Evolutionary conservation across 1,139 yeast genomes (phyloP).

Genomic region (Sugiyamaella castrensis): DNA sequence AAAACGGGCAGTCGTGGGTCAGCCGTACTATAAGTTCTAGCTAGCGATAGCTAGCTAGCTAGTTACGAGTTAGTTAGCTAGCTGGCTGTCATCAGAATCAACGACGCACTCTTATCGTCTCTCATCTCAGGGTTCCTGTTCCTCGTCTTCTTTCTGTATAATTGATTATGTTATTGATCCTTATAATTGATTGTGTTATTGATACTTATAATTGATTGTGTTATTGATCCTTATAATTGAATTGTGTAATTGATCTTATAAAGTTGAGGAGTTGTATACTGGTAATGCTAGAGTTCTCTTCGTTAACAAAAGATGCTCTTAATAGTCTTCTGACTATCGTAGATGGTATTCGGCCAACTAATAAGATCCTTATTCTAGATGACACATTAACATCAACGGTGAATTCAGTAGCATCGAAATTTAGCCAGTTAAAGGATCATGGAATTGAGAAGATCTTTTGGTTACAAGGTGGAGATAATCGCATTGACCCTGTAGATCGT

Average conservation of each 20-base stretch:
- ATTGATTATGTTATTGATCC: too few species aligned
- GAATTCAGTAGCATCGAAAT: slow-evolving; percentile 55
- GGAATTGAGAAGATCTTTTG: slow-evolving; percentile 62
- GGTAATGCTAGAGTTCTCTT: slow-evolving; percentile 26
- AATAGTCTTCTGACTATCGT: slow-evolving; percentile 32
- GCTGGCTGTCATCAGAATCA: too few species aligned
- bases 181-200: too few species aligned
- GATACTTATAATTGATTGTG: too few species aligned
- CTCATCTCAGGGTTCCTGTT: too few species aligned
- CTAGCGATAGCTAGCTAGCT: too few species aligned
- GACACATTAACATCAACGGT: slow-evolving; percentile 52
- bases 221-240: too few species aligned
- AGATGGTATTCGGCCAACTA: slow-evolving; percentile 29
- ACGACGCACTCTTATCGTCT: too few species aligned
- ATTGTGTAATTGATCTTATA: neutral
- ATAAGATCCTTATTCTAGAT: slow-evolving; percentile 52
- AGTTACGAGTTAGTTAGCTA: too few species aligned
- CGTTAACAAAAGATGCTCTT: slow-evolving; percentile 33
- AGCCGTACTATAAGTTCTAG: too few species aligned
- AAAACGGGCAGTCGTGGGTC: too few species aligned
- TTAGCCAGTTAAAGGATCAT: slow-evolving; percentile 49
- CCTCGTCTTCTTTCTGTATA: too few species aligned
- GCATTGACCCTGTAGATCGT: slow-evolving; percentile 1
- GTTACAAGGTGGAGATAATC: slow-evolving; percentile 39
- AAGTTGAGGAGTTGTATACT: neutral